phyloP scores from a whole-genome alignment of 495 filamentous ascomycete species.

The Talaromyces nanjingensis region DNA sequence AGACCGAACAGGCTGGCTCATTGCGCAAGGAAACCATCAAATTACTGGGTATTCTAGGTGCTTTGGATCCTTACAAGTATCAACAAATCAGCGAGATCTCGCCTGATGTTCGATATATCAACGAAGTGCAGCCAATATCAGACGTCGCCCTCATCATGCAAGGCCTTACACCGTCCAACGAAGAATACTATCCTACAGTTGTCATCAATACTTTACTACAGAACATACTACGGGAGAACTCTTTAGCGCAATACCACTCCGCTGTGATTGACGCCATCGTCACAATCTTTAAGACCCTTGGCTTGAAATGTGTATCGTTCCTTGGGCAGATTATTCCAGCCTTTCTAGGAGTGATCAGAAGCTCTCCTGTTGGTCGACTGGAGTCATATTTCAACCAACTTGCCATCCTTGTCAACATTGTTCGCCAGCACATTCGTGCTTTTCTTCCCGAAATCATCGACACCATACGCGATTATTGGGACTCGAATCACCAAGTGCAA shows the following conservation, averaged over 20 bases:
- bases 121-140: conserved; percentile 59
- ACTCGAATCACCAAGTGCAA: conserved; percentile 65
- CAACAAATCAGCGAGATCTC: conserved; percentile 52
- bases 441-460: conserved; percentile 78
- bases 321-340: conserved; percentile 88
- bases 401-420: conserved; percentile 85
- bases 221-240: conserved; percentile 78
- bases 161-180: conserved; percentile 90
- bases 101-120: conserved; percentile 44
- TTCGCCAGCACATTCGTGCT: conserved; percentile 89
- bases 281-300: conserved; percentile 94
- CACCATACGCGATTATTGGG: conserved; percentile 82
- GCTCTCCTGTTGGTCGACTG: conserved; percentile 61
- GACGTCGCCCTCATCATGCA: conserved; percentile 98
- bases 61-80: conserved; percentile 92
- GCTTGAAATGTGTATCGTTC: conserved; percentile 90
- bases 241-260: conserved; percentile 81
- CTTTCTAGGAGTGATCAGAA: conserved; percentile 79
- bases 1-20: conserved; percentile 75
- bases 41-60: conserved; percentile 91
- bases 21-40: conserved; percentile 92
- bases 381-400: conserved; percentile 97
- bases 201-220: conserved; percentile 92
- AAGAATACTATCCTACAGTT: conserved; percentile 97
- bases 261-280: conserved; percentile 98